phyloP scores from a whole-genome alignment of 352 stramenopile species.

The Phytophthora pistaciae region DNA sequence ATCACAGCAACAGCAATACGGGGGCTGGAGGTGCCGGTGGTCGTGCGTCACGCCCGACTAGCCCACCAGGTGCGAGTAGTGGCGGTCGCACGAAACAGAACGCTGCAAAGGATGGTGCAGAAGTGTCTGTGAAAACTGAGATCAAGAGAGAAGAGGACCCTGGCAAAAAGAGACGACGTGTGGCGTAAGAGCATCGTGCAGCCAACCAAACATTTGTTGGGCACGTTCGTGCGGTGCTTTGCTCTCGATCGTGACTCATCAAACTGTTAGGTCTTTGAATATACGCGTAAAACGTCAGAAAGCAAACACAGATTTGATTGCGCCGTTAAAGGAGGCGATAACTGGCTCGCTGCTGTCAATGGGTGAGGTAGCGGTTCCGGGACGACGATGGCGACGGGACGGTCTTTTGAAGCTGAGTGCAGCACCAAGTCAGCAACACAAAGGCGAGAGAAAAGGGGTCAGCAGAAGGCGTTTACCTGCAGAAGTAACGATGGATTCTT shows the following conservation, averaged over 20 bases:
- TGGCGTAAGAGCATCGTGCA: conserved; percentile 37
- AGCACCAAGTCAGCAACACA: conserved; percentile 16
- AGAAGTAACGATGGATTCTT: conserved; percentile 95
- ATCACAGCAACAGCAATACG: conserved; percentile 44
- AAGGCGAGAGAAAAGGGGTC: conserved; percentile 1
- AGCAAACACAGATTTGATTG: conserved; percentile 26
- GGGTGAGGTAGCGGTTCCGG: conserved; percentile 71
- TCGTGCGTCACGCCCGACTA: conserved; percentile 29
- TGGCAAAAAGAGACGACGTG: conserved; percentile 66
- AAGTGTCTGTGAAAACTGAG: conserved; percentile 41
- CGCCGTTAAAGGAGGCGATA: conserved; percentile 7
- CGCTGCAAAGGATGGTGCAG: conserved; percentile 21
- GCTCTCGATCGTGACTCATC: neutral
- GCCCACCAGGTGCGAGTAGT: conserved; percentile 24
- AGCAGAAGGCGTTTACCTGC: conserved; percentile 66
- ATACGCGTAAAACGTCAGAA: conserved; percentile 23
- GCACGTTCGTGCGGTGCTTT: conserved; percentile 1
- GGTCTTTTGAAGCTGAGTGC: conserved; percentile 69
- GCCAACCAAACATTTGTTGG: conserved; percentile 5
- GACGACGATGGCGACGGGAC: conserved; percentile 45
- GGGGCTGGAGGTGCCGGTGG: conserved; percentile 23
- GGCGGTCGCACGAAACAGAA: conserved; percentile 29
- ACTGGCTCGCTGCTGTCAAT: conserved; percentile 42
- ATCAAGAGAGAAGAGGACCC: conserved; percentile 43
- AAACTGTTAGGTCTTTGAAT: conserved; percentile 26